Evolutionary conservation across 805 yeast species (phyloP).

Genomic region (Scheffersomyces lignosus): DNA sequence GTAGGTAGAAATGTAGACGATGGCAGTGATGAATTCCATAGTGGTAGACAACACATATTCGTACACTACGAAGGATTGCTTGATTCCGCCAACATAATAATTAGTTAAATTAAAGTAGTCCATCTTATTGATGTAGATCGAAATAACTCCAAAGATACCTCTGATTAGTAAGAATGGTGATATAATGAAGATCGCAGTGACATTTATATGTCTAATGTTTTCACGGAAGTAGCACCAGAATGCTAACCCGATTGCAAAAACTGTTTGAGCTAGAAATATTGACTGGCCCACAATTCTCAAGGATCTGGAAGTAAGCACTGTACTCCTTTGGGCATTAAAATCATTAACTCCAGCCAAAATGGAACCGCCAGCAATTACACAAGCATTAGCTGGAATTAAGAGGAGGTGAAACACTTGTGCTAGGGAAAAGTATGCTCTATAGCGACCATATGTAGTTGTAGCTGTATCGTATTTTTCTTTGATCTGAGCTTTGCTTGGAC

Average conservation of each 20-base stretch:
- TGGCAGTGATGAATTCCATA: slow-evolving; percentile 32
- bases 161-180: slow-evolving; percentile 34
- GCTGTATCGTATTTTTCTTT: slow-evolving; percentile 1
- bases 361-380: slow-evolving; percentile 33
- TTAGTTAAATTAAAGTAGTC: slow-evolving; percentile 30
- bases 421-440: slow-evolving; percentile 1
- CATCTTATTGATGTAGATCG: slow-evolving; percentile 32
- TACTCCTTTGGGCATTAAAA: slow-evolving; percentile 6
- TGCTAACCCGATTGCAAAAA: slow-evolving; percentile 20
- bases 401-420: slow-evolving; percentile 19
- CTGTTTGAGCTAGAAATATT: slow-evolving; percentile 25
- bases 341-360: slow-evolving; percentile 25
- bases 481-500: slow-evolving; percentile 5
- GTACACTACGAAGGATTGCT: slow-evolving; percentile 23
- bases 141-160: slow-evolving; percentile 36
- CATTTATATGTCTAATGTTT: slow-evolving; percentile 17
- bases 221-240: slow-evolving; percentile 17
- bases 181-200: slow-evolving; percentile 20
- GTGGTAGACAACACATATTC: slow-evolving; percentile 37
- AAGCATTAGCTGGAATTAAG: slow-evolving; percentile 33
- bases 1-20: slow-evolving; percentile 8
- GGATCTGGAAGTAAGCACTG: slow-evolving; percentile 18
- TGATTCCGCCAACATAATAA: slow-evolving; percentile 23
- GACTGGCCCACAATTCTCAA: slow-evolving; percentile 35
- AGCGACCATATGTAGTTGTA: neutral